phyloP scores from a whole-genome alignment of 495 filamentous ascomycete species.

The Clohesyomyces aquaticus region DNA sequence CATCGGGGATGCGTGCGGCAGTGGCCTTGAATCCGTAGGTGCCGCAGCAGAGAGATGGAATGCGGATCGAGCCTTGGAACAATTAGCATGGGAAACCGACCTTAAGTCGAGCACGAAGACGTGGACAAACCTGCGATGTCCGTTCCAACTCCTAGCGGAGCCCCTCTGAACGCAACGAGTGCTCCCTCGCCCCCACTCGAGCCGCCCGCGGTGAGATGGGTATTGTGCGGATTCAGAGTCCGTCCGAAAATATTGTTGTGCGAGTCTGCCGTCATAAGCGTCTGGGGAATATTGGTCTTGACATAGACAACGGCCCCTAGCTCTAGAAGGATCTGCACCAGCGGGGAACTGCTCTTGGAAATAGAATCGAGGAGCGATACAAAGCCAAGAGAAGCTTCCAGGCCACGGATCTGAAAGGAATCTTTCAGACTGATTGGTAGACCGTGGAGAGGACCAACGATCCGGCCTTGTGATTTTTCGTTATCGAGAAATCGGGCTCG shows the following conservation, averaged over 20 bases:
- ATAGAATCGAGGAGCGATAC: background rate
- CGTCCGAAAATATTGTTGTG: constrained; percentile 57
- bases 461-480: background rate
- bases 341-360: background rate
- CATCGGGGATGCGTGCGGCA: background rate
- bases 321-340: background rate
- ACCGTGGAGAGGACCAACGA: constrained; percentile 22
- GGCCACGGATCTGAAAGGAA: constrained; percentile 13
- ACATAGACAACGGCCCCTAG: constrained; percentile 38
- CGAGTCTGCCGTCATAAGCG: constrained; percentile 44
- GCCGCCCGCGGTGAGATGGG: constrained; percentile 52
- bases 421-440: constrained; percentile 31
- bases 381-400: constrained; percentile 13
- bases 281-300: constrained; percentile 49
- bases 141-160: constrained; percentile 46
- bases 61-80: too few relatives aligned
- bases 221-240: constrained; percentile 55
- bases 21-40: background rate
- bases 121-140: constrained; percentile 45
- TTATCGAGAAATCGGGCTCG: constrained; percentile 18
- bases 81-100: too few relatives aligned
- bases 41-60: background rate
- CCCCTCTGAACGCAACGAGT: constrained; percentile 43
- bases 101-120: too few relatives aligned
- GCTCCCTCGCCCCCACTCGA: constrained; percentile 50